phyloP scores from a whole-genome alignment of 139 green algal genomes.

The Pleodorina starrii region DNA sequence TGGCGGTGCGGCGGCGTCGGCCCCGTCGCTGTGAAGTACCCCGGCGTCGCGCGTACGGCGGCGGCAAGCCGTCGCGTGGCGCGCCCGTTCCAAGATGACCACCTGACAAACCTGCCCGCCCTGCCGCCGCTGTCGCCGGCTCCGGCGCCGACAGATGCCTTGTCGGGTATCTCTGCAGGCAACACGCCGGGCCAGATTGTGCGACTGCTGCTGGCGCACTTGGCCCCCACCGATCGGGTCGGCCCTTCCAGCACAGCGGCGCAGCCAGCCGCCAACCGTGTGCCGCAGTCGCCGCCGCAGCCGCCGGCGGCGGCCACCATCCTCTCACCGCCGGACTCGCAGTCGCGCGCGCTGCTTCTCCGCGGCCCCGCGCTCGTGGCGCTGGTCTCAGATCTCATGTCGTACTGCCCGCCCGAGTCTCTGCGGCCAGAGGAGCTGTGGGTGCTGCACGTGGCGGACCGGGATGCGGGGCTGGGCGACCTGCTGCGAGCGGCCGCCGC shows the following conservation, averaged over 20 bases:
- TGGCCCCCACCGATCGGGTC: not conserved
- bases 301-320: not conserved
- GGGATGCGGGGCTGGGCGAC: not conserved
- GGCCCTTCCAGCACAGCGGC: no score
- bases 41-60: no score
- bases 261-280: no score
- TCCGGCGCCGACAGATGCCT: no score
- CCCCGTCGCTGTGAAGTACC: no score
- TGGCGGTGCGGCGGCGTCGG: not conserved
- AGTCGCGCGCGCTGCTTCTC: not conserved
- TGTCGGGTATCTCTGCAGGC: no score
- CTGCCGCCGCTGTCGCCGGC: no score
- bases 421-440: constrained; percentile 30
- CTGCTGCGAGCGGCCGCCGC: not conserved
- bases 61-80: no score
- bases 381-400: not conserved
- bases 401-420: not conserved
- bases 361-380: not conserved
- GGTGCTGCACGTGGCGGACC: constrained; percentile 8
- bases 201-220: not conserved
- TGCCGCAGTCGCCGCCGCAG: no score
- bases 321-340: not conserved
- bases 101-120: no score
- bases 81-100: no score
- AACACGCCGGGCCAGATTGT: not conserved